Conservation (phyloP, 2,329 filamentous ascomycete genomes). For the Hymenoscyphus fructigenus region DNA sequence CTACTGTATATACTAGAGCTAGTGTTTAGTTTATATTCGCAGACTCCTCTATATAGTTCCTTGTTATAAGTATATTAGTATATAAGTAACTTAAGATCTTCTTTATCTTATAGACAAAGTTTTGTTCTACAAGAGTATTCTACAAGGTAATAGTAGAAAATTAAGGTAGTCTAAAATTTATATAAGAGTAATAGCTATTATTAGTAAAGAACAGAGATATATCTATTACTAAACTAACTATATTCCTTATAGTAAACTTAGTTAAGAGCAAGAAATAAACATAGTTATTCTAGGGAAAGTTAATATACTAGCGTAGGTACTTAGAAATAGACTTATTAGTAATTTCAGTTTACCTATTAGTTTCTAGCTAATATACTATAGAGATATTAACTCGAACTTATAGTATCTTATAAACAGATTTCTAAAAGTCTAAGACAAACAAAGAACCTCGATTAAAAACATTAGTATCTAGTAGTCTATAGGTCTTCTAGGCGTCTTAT, state of each 20-base stretch:
- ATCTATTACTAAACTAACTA: slow-evolving; percentile 2
- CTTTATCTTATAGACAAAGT: slow-evolving; percentile 2
- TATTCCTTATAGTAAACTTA: slow-evolving; percentile 23
- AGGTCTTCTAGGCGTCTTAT: no score
- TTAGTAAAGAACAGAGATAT: slow-evolving; percentile 20
- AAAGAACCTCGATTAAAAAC: slow-evolving; percentile 17
- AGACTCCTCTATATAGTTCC: not conserved
- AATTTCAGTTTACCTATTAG: slow-evolving; percentile 21
- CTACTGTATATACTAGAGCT: not conserved
- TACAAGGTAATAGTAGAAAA: not conserved
- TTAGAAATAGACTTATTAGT: slow-evolving; percentile 18
- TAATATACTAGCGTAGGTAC: slow-evolving; percentile 16
- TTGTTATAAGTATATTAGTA: not conserved
- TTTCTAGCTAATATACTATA: slow-evolving; percentile 19
- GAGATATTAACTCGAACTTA: slow-evolving; percentile 13
- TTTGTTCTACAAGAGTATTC: not conserved
- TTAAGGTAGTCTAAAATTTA: not conserved
- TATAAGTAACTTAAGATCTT: not conserved
- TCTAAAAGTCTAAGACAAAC: slow-evolving; percentile 23
- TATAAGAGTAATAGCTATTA: slow-evolving; percentile 7
- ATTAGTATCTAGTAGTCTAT: slow-evolving; percentile 13
- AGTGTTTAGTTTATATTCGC: slow-evolving; percentile 1
- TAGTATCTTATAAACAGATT: slow-evolving; percentile 13
- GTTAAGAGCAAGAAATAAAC: slow-evolving; percentile 16
- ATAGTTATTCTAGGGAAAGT: slow-evolving; percentile 23